Conservation (phyloP, 148 eudicot species). For the Suaeda aralocaspica region DNA sequence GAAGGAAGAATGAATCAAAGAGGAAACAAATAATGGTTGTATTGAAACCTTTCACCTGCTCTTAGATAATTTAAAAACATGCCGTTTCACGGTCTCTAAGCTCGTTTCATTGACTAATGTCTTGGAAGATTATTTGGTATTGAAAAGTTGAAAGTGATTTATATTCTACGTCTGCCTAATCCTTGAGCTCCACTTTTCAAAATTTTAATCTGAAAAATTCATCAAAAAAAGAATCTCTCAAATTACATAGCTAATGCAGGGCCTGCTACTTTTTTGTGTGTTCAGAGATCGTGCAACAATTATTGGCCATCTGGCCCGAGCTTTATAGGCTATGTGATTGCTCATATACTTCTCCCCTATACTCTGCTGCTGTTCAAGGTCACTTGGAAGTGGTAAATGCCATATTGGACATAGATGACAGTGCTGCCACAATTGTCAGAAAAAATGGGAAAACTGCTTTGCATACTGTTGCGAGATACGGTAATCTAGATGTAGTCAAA, state of each 20-base stretch:
- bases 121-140: neutral
- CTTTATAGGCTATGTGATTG: slow-evolving; percentile 63
- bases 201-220: neutral
- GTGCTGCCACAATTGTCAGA: slow-evolving; percentile 51
- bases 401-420: slow-evolving; percentile 56
- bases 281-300: slow-evolving; percentile 58
- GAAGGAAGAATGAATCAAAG: no score
- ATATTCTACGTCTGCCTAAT: neutral
- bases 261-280: neutral
- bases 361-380: slow-evolving; percentile 72
- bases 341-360: slow-evolving; percentile 76
- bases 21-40: no score
- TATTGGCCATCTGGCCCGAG: slow-evolving; percentile 65
- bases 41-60: no score
- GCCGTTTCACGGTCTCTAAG: neutral
- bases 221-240: no score
- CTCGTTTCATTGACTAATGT: neutral
- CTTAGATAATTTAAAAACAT: neutral
- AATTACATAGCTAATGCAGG: neutral
- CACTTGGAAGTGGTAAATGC: slow-evolving; percentile 76
- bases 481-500: slow-evolving; percentile 52
- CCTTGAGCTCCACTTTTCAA: neutral
- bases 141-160: neutral
- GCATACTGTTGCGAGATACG: slow-evolving; percentile 78
- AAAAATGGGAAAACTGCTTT: slow-evolving; percentile 92